phyloP scores from a whole-genome alignment of 148 eudicot genomes.

The Rhododendron ferrugineum region DNA sequence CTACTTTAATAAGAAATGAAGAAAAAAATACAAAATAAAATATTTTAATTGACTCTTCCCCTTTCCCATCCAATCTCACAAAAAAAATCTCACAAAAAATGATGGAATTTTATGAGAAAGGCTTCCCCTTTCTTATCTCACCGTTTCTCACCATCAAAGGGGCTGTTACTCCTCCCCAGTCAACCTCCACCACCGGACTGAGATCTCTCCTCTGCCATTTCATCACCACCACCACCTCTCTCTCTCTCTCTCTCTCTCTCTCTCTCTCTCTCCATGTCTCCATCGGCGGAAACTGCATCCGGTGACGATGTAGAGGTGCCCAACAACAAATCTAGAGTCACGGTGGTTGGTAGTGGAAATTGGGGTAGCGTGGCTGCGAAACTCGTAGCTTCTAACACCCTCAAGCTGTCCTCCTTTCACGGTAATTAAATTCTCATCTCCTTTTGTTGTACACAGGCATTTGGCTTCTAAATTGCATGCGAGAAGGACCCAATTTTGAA shows the following conservation, averaged over 20 bases:
- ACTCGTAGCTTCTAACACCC: conserved; percentile 84
- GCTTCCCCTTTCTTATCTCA: no score
- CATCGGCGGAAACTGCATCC: conserved; percentile 7
- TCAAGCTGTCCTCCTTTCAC: conserved; percentile 46
- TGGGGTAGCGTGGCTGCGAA: conserved; percentile 99
- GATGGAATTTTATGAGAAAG: no score
- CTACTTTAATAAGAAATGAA: no score
- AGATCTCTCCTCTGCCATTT: not conserved
- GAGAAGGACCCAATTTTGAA: not conserved
- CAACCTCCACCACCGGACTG: conserved; percentile 3
- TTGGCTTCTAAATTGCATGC: not conserved
- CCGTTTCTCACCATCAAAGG: no score
- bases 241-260: not conserved
- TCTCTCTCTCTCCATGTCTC: conserved; percentile 14
- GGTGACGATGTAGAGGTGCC: not conserved
- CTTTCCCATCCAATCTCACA: no score
- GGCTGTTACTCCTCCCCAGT: conserved; percentile 18
- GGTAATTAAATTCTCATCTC: conserved; percentile 37
- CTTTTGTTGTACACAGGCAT: not conserved
- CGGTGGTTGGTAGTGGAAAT: conserved; percentile 91
- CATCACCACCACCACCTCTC: not conserved
- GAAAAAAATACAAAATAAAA: no score
- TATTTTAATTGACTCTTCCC: no score
- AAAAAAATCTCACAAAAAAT: no score
- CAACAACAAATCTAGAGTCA: conserved; percentile 43